Percentiles rank a stretch among this genome's conserved stretches.
Evolutionary conservation across 495 filamentous ascomycete genomes (phyloP).

Genomic region (Rostrohypoxylon terebratum): DNA sequence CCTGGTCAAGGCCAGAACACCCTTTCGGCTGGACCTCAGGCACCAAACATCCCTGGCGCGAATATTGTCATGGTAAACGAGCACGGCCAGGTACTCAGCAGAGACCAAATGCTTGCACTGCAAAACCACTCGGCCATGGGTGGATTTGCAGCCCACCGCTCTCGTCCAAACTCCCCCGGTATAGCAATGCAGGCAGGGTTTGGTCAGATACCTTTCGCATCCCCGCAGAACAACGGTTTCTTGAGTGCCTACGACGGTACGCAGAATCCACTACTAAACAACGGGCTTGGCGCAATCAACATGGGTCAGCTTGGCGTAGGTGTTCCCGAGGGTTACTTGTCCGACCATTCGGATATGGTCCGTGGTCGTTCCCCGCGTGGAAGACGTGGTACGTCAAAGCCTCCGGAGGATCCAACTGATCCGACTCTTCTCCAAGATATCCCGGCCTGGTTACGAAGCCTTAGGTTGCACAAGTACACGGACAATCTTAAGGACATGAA

Average conservation of each 20-base stretch:
- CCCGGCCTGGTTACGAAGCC: constrained; percentile 92
- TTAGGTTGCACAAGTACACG: constrained; percentile 97
- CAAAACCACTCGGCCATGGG: constrained; percentile 86
- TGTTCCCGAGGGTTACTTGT: constrained; percentile 87
- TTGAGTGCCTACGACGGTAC: constrained; percentile 85
- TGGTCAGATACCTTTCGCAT: constrained; percentile 81
- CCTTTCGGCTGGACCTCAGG: constrained; percentile 58
- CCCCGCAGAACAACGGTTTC: constrained; percentile 96
- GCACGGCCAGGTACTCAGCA: constrained; percentile 84
- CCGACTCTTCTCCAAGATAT: constrained; percentile 92
- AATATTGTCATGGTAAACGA: constrained; percentile 92
- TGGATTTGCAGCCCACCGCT: constrained; percentile 78
- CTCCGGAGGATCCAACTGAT: constrained; percentile 97
- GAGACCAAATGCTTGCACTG: constrained; percentile 86
- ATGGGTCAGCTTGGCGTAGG: constrained; percentile 78
- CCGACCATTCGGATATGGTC: constrained; percentile 89
- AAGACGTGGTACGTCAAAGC: constrained; percentile 93
- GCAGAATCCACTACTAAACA: constrained; percentile 76
- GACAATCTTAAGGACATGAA: constrained; percentile 97
- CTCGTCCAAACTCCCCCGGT: constrained; percentile 92
- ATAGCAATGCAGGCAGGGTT: constrained; percentile 80
- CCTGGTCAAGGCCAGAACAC: constrained; percentile 63
- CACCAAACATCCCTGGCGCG: constrained; percentile 65
- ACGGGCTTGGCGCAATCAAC: constrained; percentile 75
- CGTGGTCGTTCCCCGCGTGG: constrained; percentile 94